Percentiles rank a stretch among this genome's conserved stretches.
Evolutionary conservation across 2,329 filamentous ascomycete genomes (phyloP).

Genomic region (Chaetomium strumarium): DNA sequence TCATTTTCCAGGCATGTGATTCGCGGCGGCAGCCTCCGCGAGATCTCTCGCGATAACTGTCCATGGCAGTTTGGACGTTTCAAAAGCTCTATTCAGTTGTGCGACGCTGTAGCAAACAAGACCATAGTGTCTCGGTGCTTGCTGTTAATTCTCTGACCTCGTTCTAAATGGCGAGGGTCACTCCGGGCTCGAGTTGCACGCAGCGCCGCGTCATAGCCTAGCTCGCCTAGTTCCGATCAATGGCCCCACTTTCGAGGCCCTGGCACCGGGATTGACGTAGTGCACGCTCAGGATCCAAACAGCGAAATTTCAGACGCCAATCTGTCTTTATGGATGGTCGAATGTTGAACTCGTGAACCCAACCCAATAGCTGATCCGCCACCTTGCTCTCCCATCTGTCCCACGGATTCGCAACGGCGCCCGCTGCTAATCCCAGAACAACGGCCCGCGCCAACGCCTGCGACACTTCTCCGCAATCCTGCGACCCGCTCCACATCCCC

Average conservation of each 20-base stretch:
- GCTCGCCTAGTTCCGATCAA: too few species aligned
- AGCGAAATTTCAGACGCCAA: slow-evolving; percentile 23
- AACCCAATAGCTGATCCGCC: neutral
- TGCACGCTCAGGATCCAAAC: slow-evolving; percentile 3
- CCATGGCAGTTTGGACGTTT: too few species aligned
- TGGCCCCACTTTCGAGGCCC: slow-evolving; percentile 9
- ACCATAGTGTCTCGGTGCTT: too few species aligned
- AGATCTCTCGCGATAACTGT: too few species aligned
- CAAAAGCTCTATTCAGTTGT: too few species aligned
- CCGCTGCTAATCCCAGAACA: too few species aligned
- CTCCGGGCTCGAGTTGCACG: too few species aligned
- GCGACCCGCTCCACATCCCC: neutral
- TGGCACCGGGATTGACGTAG: slow-evolving; percentile 24
- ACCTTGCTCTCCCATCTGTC: neutral
- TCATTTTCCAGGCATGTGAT: slow-evolving; percentile 9
- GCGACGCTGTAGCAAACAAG: too few species aligned
- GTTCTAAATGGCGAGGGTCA: too few species aligned
- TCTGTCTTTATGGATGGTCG: neutral
- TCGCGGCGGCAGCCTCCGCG: neutral
- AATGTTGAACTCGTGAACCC: too few species aligned
- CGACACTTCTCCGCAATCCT: neutral
- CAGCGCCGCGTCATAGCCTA: neutral
- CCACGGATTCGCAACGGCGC: too few species aligned
- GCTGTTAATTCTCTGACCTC: too few species aligned
- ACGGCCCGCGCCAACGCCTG: neutral